A percentile compares a stretch with the other conserved stretches of the same genome.
phyloP scores from a whole-genome alignment of 371 early-diverging fungal genomes.

The Rhizomucor miehei region DNA sequence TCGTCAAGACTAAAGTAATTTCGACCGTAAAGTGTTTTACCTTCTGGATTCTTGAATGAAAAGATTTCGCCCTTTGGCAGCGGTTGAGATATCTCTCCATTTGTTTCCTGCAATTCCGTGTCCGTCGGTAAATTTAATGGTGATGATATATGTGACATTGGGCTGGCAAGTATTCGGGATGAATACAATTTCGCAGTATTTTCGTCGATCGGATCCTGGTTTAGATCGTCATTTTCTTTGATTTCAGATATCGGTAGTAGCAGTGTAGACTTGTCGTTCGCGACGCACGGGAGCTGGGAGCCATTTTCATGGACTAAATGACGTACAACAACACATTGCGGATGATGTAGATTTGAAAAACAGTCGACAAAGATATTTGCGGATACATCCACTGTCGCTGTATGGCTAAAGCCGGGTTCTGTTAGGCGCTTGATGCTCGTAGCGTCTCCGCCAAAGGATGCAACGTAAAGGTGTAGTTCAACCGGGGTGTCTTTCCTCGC shows the following conservation, averaged over 20 bases:
- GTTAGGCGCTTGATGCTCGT: constrained; percentile 45
- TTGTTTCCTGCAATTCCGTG: neutral
- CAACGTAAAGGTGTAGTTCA: constrained; percentile 69
- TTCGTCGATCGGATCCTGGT: neutral
- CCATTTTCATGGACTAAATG: constrained; percentile 11
- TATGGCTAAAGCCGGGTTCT: constrained; percentile 56
- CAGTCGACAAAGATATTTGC: constrained; percentile 52
- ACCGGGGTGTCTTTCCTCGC: constrained; percentile 66
- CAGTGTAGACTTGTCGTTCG: neutral
- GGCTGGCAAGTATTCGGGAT: neutral
- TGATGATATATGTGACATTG: neutral
- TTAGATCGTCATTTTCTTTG: neutral
- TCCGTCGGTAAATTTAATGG: neutral
- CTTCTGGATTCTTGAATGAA: constrained; percentile 12
- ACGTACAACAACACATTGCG: constrained; percentile 21
- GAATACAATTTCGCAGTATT: neutral
- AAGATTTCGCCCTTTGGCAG: constrained; percentile 13
- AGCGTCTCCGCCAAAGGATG: constrained; percentile 27
- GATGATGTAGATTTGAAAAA: constrained; percentile 52
- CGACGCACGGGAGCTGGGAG: constrained; percentile 4
- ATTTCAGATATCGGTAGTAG: neutral
- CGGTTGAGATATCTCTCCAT: neutral
- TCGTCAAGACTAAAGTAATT: neutral
- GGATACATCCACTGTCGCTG: constrained; percentile 39
- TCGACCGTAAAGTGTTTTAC: constrained; percentile 3